These are phyloP conservation scores for Naematelia aurantialba DNA, from an alignment of 768 basidiomycete genomes.

Conservation along the genomic window DNA sequence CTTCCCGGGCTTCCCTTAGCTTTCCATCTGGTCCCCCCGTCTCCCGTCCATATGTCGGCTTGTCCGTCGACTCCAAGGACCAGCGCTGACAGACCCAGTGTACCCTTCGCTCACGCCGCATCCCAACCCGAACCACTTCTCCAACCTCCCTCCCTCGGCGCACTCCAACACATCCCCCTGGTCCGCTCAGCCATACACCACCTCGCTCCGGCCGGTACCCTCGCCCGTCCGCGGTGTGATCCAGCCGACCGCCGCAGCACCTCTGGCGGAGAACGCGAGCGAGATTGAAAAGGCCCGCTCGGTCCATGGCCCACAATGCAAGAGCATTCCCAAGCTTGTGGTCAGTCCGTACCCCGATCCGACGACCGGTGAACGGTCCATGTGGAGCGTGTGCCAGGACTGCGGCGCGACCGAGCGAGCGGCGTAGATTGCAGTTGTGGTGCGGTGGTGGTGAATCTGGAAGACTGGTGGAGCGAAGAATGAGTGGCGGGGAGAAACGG, in stretches of 20 bases:
- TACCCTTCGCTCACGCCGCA: slow-evolving; percentile 39
- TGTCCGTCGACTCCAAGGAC: background rate
- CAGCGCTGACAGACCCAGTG: background rate
- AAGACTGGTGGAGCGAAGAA: background rate
- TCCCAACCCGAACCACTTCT: slow-evolving; percentile 40
- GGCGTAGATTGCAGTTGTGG: background rate
- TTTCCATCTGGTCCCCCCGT: background rate
- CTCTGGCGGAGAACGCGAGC: slow-evolving; percentile 25
- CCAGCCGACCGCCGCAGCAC: slow-evolving; percentile 28
- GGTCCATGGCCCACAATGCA: slow-evolving; percentile 34
- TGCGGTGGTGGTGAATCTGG: background rate
- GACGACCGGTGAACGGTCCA: slow-evolving; percentile 28
- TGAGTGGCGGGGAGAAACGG: background rate
- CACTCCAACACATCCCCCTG: slow-evolving; percentile 28
- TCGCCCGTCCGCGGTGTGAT: slow-evolving; percentile 23
- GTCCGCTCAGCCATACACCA: slow-evolving; percentile 39
- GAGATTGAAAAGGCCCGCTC: slow-evolving; percentile 36
- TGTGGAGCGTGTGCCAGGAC: slow-evolving; percentile 40
- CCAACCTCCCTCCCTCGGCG: slow-evolving; percentile 23
- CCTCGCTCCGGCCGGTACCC: slow-evolving; percentile 27
- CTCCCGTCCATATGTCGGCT: background rate
- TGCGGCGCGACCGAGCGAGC: slow-evolving; percentile 39
- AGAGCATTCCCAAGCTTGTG: slow-evolving; percentile 35
- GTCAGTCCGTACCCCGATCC: slow-evolving; percentile 38
- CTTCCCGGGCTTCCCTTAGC: background rate